Evolutionary conservation across 495 filamentous ascomycete species (phyloP), one percentile per base, ranked within the genome.

Genomic region (Hyaloscypha hepaticicola): DNA sequence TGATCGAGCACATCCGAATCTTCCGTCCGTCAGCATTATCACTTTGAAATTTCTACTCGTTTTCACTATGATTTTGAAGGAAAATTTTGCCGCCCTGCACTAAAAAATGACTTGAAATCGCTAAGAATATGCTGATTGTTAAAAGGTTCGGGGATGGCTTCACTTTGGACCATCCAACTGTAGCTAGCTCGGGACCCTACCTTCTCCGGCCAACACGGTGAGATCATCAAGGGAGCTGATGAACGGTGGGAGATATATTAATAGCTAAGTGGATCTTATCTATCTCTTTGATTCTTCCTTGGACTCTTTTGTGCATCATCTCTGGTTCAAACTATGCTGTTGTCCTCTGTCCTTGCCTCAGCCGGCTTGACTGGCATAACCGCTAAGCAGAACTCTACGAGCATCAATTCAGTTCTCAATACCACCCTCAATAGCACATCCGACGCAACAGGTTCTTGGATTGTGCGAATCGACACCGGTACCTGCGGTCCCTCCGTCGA

Each of bases 401-500:
- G 11, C 51, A 55, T 41, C 34, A 53, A 29, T 34, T 12, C 61
- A 11, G 49, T 52, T 1, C 31, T 64, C 34, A 53, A 29, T 34
- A 28, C 61, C 19, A 56, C 61, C 1, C 31, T 64, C 4, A 57
- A 57, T 14, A 57, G 52, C 9, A 64, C 61, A 6, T 58, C 48
- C 31, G 6, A 25, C 19, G 57, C 51, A 9, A 49, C 29, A 0
- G 52, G 61, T 0, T 21, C 64, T 22, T 59, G 63, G 29, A 74
- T 67, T 55, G 65, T 78, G 3, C 68, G 73, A 49, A 66, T 74
- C 53, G 73, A 79, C 61, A 72, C 71, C 61, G 75, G 75, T 12
- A 72, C 71, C 1, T 74, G 76, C 27, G 74, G 76, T 7, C 75
- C 76, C 2, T 55, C 68, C 12, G 67, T 80, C 0, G 77, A 80